Base-by-base conservation (phyloP, 768 basidiomycete genomes). In the Brasilioporus rufonigricans region DNA sequence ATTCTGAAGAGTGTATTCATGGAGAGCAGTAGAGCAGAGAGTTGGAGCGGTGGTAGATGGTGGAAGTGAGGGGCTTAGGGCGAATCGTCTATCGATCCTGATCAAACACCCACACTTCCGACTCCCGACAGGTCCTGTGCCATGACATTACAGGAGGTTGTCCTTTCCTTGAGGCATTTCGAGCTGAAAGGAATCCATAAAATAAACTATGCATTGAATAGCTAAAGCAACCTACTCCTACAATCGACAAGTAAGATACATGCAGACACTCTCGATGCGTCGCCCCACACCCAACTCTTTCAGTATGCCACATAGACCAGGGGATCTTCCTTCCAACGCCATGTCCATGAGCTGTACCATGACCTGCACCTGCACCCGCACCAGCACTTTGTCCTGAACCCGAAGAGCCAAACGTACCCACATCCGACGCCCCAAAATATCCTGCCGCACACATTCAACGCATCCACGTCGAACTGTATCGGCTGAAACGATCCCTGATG, bases 401-500 rank as follows among this genome's bases (percentile, higher is more conserved):
- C 5, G 57, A 52, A 0, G 45, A 32, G 36, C 61, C 61, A 53
- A 64, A 61, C 21, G 36, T 27, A 11, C 29, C 47, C 54, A 46
- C 18, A 11, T 71, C 68, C 23, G 50, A 16, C 16, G 64, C 11
- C 19, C 46, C 4, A 45, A 63, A 69, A 52, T 70, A 63, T 31
- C 53, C 56, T 29, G 56, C 58, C 5, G 57, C 47, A 27, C 7
- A 54, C 44, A 13, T 64, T 71, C 50, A 60, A 18, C 32, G 55
- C 35, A 19, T 40, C 36, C 1, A 49, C 46, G 5, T 61, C 63
- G 2, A 65, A 49, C 8, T 61, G 57, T 59, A 66, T 58, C 14
- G 54, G 50, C 41, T 63, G 64, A 40, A 62, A 72, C 12, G 61
- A 58, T 0, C 48, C 55, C 19, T 68, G 62, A 33, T 61, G 62